A percentile compares a stretch with the other conserved stretches of the same genome.
Conservation (phyloP, 2,329 filamentous ascomycete species). For the Colletotrichum sp. region DNA sequence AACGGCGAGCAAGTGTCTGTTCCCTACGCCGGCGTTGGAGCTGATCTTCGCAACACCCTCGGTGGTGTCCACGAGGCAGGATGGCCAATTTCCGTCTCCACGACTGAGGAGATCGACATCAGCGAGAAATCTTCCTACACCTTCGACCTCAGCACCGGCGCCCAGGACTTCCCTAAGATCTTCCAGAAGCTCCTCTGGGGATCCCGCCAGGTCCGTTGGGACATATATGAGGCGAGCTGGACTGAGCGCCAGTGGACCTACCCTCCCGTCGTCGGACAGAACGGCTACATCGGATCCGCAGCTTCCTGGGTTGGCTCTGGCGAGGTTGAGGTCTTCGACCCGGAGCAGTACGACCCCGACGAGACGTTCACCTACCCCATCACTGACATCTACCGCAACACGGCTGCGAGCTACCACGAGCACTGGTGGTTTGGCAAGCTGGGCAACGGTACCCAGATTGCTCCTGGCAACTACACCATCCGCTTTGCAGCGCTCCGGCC, state of each 20-base stretch:
- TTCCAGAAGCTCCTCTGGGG: constrained; percentile 25
- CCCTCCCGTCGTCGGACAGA: constrained; percentile 28
- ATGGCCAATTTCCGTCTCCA: constrained; percentile 17
- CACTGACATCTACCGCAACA: constrained; percentile 24
- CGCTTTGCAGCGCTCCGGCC: constrained; percentile 45
- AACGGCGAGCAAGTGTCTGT: constrained; percentile 46
- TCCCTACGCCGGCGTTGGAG: constrained; percentile 37
- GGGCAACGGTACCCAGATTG: constrained; percentile 45
- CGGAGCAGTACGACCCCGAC: constrained; percentile 26
- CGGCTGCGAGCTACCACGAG: constrained; percentile 2
- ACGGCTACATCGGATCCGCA: constrained; percentile 34
- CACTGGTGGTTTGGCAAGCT: constrained; percentile 49
- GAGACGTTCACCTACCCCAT: constrained; percentile 29
- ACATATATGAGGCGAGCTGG: constrained; percentile 30
- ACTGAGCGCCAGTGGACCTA: constrained; percentile 31
- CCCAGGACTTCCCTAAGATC: constrained; percentile 25
- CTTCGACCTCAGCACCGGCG: constrained; percentile 20
- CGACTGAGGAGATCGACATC: constrained; percentile 5
- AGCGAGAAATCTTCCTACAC: not conserved
- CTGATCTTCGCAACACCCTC: constrained; percentile 17
- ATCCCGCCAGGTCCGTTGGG: constrained; percentile 25
- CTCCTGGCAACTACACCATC: constrained; percentile 44
- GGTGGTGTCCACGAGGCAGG: constrained; percentile 18
- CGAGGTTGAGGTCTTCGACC: constrained; percentile 23
- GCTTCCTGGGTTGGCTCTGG: constrained; percentile 26